Percentiles rank a stretch among this genome's conserved stretches.
phyloP scores from a whole-genome alignment of 257 asterid genomes.

The Craterostigma plantagineum region DNA sequence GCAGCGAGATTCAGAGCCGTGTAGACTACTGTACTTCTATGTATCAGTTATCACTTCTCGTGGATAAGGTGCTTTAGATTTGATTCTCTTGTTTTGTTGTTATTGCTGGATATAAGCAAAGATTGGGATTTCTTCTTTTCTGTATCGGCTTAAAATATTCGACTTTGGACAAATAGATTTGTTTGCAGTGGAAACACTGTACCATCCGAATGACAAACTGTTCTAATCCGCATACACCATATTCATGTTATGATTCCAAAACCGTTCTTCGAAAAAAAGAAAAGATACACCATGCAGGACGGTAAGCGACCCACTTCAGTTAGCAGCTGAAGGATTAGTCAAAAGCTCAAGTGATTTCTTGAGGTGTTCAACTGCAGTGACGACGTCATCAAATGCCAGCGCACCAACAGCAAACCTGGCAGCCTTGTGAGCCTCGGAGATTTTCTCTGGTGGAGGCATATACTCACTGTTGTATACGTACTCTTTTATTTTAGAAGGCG shows the following conservation, averaged over 20 bases:
- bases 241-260: too few species aligned
- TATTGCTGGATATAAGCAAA: too few species aligned
- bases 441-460: constrained; percentile 74
- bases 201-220: too few species aligned
- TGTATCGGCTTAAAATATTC: not conserved
- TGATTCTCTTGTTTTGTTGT: too few species aligned
- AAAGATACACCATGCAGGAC: too few species aligned
- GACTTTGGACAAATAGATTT: not conserved
- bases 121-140: constrained; percentile 1
- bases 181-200: not conserved
- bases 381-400: constrained; percentile 73
- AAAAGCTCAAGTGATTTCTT: constrained; percentile 68
- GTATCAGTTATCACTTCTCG: too few species aligned
- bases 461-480: constrained; percentile 57
- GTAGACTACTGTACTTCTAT: not conserved
- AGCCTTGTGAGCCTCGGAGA: constrained; percentile 88
- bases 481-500: too few species aligned
- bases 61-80: too few species aligned
- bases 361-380: constrained; percentile 60
- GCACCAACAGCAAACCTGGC: constrained; percentile 92
- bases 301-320: too few species aligned
- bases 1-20: not conserved
- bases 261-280: too few species aligned
- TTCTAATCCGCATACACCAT: too few species aligned
- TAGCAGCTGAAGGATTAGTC: constrained; percentile 48